phyloP scores from a whole-genome alignment of 1,139 yeast genomes.

The Nakaseomyces bracarensis region DNA sequence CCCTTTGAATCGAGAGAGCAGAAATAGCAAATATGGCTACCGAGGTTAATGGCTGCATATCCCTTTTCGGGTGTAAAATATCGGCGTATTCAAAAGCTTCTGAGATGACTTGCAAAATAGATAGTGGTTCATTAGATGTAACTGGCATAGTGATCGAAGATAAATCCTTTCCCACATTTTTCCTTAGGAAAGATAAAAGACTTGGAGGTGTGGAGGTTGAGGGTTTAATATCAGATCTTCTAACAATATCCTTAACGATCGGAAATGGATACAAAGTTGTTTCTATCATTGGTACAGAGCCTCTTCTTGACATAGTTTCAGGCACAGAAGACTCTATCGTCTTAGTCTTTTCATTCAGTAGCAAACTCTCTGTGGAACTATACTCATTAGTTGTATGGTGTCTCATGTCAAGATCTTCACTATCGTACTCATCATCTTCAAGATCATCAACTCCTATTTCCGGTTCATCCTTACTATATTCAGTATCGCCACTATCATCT shows the following conservation, averaged over 20 bases:
- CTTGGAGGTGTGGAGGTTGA: conserved; percentile 73
- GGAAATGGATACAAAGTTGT: conserved; percentile 59
- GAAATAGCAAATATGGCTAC: conserved; percentile 81
- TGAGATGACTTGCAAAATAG: conserved; percentile 68
- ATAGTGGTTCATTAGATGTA: conserved; percentile 82
- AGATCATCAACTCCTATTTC: conserved; percentile 4
- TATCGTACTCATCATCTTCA: conserved; percentile 6
- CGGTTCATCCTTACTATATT: neutral
- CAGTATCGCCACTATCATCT: conserved; percentile 10
- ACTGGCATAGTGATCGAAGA: conserved; percentile 90
- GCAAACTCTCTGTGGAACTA: conserved; percentile 4
- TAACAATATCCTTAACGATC: conserved; percentile 34
- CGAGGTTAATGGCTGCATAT: conserved; percentile 50
- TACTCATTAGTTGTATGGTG: neutral
- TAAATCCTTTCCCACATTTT: conserved; percentile 87
- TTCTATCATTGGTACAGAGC: conserved; percentile 9
- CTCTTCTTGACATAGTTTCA: conserved; percentile 5
- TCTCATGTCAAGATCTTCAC: conserved; percentile 3
- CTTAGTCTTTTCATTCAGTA: neutral
- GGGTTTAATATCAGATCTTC: conserved; percentile 55
- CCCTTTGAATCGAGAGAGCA: conserved; percentile 58
- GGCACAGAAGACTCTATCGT: neutral
- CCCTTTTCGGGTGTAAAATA: conserved; percentile 51
- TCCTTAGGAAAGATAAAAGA: conserved; percentile 66
- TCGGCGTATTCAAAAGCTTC: conserved; percentile 73